Evolutionary conservation across 345 rosid species (phyloP).

Genomic region (Microthlaspi erraticum): DNA sequence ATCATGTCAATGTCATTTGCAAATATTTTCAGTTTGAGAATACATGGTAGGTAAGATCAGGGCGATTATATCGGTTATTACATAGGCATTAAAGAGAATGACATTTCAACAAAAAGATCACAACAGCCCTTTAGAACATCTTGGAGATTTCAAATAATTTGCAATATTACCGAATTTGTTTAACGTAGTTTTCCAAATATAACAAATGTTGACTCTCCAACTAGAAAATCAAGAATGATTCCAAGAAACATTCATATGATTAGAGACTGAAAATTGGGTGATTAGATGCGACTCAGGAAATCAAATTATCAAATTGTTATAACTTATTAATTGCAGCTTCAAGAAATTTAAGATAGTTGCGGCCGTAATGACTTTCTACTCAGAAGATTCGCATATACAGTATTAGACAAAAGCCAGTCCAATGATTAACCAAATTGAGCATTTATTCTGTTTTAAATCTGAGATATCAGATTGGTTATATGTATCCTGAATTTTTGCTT

Average conservation of each 20-base stretch:
- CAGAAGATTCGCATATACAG: slow-evolving; percentile 25
- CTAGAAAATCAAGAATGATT: slow-evolving; percentile 21
- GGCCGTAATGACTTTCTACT: slow-evolving; percentile 33
- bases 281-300: slow-evolving; percentile 29
- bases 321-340: slow-evolving; percentile 15
- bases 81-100: slow-evolving; percentile 1
- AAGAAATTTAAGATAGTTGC: slow-evolving; percentile 22
- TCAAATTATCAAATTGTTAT: slow-evolving; percentile 15
- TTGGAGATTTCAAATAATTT: background rate
- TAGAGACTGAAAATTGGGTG: slow-evolving; percentile 15
- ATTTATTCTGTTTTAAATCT: slow-evolving; percentile 8
- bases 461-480: slow-evolving; percentile 15
- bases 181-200: slow-evolving; percentile 1
- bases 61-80: slow-evolving; percentile 1
- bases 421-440: slow-evolving; percentile 35
- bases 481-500: slow-evolving; percentile 29
- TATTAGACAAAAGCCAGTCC: slow-evolving; percentile 28
- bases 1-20: slow-evolving; percentile 23
- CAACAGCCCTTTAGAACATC: slow-evolving; percentile 16
- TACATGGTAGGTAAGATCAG: slow-evolving; percentile 31
- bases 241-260: slow-evolving; percentile 17
- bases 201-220: slow-evolving; percentile 27
- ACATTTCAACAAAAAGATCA: slow-evolving; percentile 39
- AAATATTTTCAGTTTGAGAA: slow-evolving; percentile 24
- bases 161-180: slow-evolving; percentile 7